These are phyloP conservation scores for Globisporangium splendens DNA, from an alignment of 352 stramenopile species.

Conservation along the genomic window DNA sequence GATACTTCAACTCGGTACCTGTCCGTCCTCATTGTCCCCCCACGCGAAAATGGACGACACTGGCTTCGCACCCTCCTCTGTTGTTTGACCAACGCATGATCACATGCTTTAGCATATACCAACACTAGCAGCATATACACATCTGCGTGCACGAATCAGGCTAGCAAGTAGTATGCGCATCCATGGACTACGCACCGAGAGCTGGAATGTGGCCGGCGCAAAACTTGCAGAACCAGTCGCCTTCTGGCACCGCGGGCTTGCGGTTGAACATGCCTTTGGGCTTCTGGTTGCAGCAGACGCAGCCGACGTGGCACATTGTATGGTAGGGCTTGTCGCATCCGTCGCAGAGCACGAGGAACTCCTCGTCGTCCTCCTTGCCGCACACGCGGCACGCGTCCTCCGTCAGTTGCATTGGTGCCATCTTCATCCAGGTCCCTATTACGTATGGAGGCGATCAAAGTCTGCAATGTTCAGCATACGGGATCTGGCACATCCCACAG, in stretches of 20 bases:
- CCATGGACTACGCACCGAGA: conserved; percentile 26
- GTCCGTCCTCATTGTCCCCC: conserved; percentile 79
- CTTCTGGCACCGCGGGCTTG: conserved; percentile 70
- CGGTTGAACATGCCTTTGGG: conserved; percentile 75
- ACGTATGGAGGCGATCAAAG: neutral
- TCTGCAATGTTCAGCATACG: neutral
- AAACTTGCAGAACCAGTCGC: conserved; percentile 88
- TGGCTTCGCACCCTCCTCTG: conserved; percentile 33
- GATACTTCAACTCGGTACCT: conserved; percentile 27
- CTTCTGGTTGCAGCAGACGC: conserved; percentile 74
- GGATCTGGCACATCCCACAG: neutral
- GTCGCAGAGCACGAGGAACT: conserved; percentile 79
- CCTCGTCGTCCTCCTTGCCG: conserved; percentile 67
- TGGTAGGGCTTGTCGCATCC: conserved; percentile 76
- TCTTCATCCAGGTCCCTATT: neutral
- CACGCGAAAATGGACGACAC: conserved; percentile 68
- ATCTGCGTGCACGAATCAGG: too few relatives aligned
- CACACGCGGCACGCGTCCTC: conserved; percentile 81
- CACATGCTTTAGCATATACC: neutral
- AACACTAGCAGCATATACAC: neutral
- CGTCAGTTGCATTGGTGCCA: conserved; percentile 29
- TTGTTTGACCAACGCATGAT: neutral
- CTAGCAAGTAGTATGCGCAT: too few relatives aligned
- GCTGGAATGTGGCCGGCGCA: conserved; percentile 55
- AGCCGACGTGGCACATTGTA: conserved; percentile 67